phyloP scores from a whole-genome alignment of 108 stramenopile genomes.

The Discostella pseudostelligera region DNA sequence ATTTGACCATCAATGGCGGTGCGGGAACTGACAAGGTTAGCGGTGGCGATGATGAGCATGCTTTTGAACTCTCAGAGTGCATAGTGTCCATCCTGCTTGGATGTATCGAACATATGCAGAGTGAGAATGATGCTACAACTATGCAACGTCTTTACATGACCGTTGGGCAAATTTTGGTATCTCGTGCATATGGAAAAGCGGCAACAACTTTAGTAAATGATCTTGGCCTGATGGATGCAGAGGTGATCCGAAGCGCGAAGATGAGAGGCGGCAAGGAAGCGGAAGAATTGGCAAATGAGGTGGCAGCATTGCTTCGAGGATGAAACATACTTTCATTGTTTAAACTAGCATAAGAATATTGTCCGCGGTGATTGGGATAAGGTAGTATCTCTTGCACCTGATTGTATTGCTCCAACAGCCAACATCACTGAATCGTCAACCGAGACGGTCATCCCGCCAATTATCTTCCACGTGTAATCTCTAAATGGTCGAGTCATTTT shows the following conservation, averaged over 20 bases:
- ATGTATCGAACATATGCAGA: slow-evolving; percentile 48
- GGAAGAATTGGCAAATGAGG: slow-evolving; percentile 31
- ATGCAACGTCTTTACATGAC: slow-evolving; percentile 40
- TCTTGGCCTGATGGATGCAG: slow-evolving; percentile 37
- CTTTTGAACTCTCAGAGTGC: slow-evolving; percentile 46
- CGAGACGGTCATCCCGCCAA: too few species aligned
- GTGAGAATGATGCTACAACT: slow-evolving; percentile 53
- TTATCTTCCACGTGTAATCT: too few species aligned
- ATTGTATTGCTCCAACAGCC: too few species aligned
- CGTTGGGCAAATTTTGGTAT: slow-evolving; percentile 32
- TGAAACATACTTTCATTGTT: too few species aligned
- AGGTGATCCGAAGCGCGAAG: slow-evolving; percentile 1
- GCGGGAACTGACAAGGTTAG: neutral
- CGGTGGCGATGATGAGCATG: slow-evolving; percentile 14
- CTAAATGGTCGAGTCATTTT: too few species aligned
- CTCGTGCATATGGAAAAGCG: slow-evolving; percentile 23
- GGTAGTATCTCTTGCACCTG: too few species aligned
- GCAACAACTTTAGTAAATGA: slow-evolving; percentile 29
- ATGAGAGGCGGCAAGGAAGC: neutral
- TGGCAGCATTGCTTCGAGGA: slow-evolving; percentile 12
- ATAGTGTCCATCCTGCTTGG: slow-evolving; percentile 58
- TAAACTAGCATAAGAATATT: too few species aligned
- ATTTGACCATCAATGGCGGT: slow-evolving; percentile 9
- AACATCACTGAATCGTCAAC: too few species aligned
- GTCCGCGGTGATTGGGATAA: too few species aligned